These are phyloP conservation scores for Acarospora socialis DNA, from an alignment of 2,329 filamentous ascomycete species.

Conservation along the genomic window DNA sequence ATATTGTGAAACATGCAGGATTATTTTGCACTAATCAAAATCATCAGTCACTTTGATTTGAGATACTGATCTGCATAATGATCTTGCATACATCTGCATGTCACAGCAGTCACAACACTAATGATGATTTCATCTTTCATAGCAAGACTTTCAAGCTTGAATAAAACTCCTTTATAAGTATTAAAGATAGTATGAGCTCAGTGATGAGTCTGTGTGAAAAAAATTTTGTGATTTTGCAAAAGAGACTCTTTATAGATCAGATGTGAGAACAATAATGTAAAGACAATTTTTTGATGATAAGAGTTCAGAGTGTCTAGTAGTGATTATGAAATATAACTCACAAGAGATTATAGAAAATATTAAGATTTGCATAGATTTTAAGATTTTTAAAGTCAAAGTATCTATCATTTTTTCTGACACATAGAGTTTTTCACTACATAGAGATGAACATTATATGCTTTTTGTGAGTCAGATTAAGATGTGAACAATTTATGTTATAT, in stretches of 20 bases:
- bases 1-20: conserved; percentile 1
- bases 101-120: not conserved
- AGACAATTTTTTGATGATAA: conserved; percentile 1
- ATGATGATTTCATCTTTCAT: no score
- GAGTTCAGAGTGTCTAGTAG: no score
- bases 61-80: conserved; percentile 2
- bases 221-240: conserved; percentile 3
- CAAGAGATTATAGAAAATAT: not conserved
- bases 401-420: no score
- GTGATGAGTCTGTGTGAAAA: conserved; percentile 2
- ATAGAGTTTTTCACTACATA: conserved; percentile 9
- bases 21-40: conserved; percentile 2
- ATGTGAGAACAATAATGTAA: conserved; percentile 2
- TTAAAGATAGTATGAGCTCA: not conserved
- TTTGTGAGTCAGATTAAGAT: no score
- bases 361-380: no score
- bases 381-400: no score
- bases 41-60: not conserved
- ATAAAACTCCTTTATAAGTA: not conserved
- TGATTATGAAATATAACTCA: not conserved
- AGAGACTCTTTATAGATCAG: not conserved
- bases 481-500: no score
- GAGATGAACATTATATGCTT: no score
- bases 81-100: not conserved
- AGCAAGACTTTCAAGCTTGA: conserved; percentile 1